A percentile compares a stretch with the other conserved stretches of the same genome.
phyloP scores from a whole-genome alignment of 257 asterid genomes.

The Plectranthus barbatus region DNA sequence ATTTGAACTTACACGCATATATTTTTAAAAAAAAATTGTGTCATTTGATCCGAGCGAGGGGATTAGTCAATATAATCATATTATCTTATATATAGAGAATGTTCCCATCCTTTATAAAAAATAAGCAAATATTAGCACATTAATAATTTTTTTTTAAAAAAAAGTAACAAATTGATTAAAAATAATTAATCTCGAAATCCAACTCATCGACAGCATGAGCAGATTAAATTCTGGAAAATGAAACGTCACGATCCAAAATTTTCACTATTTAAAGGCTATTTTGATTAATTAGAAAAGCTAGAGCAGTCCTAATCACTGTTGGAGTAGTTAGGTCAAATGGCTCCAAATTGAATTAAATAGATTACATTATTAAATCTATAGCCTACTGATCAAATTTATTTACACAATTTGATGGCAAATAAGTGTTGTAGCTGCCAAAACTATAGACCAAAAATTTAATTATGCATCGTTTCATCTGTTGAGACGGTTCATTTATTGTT shows the following conservation, averaged over 20 bases:
- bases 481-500: slow-evolving; percentile 25
- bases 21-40: too few relatives aligned
- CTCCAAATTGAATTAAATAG: background rate
- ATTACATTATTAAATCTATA: slow-evolving; percentile 10
- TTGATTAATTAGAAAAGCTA: slow-evolving; percentile 2
- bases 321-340: slow-evolving; percentile 15
- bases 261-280: background rate
- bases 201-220: background rate
- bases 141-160: too few relatives aligned
- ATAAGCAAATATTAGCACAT: too few relatives aligned
- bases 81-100: too few relatives aligned
- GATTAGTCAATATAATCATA: too few relatives aligned
- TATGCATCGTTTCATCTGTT: slow-evolving; percentile 1
- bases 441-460: slow-evolving; percentile 5
- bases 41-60: too few relatives aligned
- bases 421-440: slow-evolving; percentile 7
- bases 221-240: background rate
- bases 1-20: too few relatives aligned
- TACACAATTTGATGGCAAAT: slow-evolving; percentile 12
- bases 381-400: background rate
- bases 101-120: too few relatives aligned
- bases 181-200: background rate
- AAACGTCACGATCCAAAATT: background rate
- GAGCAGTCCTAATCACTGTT: slow-evolving; percentile 18
- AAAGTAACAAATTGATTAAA: too few relatives aligned